These are phyloP conservation scores for Lathyrus sativus DNA, from an alignment of 306 rosid genomes.

Conservation along the genomic window DNA sequence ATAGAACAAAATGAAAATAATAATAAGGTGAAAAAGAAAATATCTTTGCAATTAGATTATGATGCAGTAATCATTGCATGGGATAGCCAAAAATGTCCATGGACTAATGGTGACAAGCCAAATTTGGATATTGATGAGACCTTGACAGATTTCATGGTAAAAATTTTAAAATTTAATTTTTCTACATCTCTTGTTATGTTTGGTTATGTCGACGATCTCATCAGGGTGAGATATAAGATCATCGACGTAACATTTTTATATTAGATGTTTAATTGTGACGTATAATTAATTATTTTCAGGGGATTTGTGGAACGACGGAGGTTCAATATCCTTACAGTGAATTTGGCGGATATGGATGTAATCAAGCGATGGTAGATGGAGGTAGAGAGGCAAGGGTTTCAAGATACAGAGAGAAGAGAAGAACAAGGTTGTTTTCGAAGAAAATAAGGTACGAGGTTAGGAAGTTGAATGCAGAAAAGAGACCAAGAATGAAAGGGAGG, in stretches of 20 bases:
- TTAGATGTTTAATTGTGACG: background rate
- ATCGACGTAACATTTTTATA: too few relatives aligned
- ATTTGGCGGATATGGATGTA: conserved; percentile 47
- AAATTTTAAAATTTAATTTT: background rate
- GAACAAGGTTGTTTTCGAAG: conserved; percentile 86
- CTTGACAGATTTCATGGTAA: conserved; percentile 67
- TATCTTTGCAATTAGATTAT: conserved; percentile 68
- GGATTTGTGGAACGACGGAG: conserved; percentile 35
- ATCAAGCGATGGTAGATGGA: conserved; percentile 52
- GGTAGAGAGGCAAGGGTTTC: conserved; percentile 90
- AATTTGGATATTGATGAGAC: conserved; percentile 52
- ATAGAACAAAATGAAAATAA: conserved; percentile 20
- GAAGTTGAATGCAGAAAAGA: conserved; percentile 92
- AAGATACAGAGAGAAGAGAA: conserved; percentile 84
- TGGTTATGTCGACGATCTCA: too few relatives aligned
- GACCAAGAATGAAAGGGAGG: conserved; percentile 98
- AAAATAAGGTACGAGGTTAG: conserved; percentile 96
- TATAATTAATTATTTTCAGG: conserved; percentile 41
- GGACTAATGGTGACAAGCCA: conserved; percentile 71
- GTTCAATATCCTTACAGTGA: conserved; percentile 40
- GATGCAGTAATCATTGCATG: conserved; percentile 77
- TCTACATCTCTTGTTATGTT: too few relatives aligned
- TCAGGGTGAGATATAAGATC: too few relatives aligned
- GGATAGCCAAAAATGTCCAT: conserved; percentile 71
- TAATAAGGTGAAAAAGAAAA: conserved; percentile 45